Evolutionary conservation across 805 yeast genomes (phyloP), one percentile per base, ranked within the genome.

Genomic region (Metschnikowia bowlesiae): DNA sequence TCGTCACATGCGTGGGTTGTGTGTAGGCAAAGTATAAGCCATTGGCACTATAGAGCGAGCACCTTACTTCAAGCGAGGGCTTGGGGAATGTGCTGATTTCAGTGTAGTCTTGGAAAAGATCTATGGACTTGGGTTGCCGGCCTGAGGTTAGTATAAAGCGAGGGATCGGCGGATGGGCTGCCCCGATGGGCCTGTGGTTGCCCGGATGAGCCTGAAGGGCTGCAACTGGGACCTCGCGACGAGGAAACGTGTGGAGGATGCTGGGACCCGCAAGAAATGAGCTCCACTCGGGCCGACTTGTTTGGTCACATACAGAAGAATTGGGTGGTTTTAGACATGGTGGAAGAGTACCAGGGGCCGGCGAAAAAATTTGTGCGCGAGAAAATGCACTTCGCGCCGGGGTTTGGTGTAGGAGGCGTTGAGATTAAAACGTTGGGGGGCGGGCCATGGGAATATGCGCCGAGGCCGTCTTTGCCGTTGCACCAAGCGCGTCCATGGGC

Each of bases 11-110:
- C 28, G 72, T 68, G 28, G 87, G 87, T 62, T 84, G 86, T 14
- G 92, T 79, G 68, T 80, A 88, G 26, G 90, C 91, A 64, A 88
- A 84, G 49, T 71, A 75, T 42, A 73, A 61, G 30, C 96, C 96
- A 60, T 82, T 75, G 43, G 86, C 75, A 22, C 91, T 81, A 65
- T 88, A 87, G 42, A 72, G 68, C 36, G 91, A 80, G 42, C 78
- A 74, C 56, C 89, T 81, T 51, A 85, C 82, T 54, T 84, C 85
- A 44, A 53, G 65, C 13, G 61, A 50, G 18, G 76, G 71, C 50
- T 64, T 68, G 36, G 71, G 68, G 47, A 61, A 60, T 16, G 71
- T 60, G 32, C 71, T 63, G 51, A 72, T 60, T 45, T 69, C 73
- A 52, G 65, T 65, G 50, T 62, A 71, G 54, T 71, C 70, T 30